Conservation (phyloP, 257 asterid species). For the Galeopsis tetrahit region DNA sequence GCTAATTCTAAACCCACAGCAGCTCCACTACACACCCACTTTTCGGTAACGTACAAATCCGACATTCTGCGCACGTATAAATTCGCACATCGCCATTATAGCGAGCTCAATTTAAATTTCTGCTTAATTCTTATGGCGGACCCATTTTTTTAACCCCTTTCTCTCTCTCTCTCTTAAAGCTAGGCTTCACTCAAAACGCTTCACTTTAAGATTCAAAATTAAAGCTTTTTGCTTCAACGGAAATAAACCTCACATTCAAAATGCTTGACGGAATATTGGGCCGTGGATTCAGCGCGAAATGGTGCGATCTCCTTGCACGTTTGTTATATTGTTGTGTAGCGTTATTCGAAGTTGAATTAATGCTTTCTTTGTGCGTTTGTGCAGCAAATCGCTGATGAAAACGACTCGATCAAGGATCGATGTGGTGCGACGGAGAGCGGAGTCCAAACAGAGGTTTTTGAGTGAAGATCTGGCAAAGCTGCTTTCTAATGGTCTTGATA, state of each 20-base stretch:
- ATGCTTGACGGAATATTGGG: conserved; percentile 93
- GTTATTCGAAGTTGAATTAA: not conserved
- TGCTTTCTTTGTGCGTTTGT: conserved; percentile 3
- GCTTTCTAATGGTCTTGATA: conserved; percentile 86
- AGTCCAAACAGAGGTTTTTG: conserved; percentile 88
- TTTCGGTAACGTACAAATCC: conserved; percentile 19
- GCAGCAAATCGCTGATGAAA: conserved; percentile 82
- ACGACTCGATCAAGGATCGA: conserved; percentile 74
- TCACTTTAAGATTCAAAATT: conserved; percentile 32
- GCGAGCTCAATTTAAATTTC: conserved; percentile 22
- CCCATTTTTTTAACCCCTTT: conserved; percentile 37
- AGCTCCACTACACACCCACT: conserved; percentile 6
- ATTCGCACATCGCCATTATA: not conserved
- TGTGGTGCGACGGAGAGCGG: conserved; percentile 74
- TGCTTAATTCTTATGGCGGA: conserved; percentile 38
- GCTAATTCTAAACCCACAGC: not conserved
- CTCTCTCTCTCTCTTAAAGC: conserved; percentile 5
- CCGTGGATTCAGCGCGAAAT: conserved; percentile 85
- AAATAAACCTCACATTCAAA: conserved; percentile 34
- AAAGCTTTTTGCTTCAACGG: conserved; percentile 33
- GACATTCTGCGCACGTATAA: not conserved
- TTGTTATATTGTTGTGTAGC: not conserved
- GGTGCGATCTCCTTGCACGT: conserved; percentile 53
- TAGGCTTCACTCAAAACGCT: conserved; percentile 20
- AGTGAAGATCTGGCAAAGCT: conserved; percentile 93